These are phyloP conservation scores for Kodamaea suecica DNA, from an alignment of 1,139 yeast species.

Conservation along the genomic window DNA sequence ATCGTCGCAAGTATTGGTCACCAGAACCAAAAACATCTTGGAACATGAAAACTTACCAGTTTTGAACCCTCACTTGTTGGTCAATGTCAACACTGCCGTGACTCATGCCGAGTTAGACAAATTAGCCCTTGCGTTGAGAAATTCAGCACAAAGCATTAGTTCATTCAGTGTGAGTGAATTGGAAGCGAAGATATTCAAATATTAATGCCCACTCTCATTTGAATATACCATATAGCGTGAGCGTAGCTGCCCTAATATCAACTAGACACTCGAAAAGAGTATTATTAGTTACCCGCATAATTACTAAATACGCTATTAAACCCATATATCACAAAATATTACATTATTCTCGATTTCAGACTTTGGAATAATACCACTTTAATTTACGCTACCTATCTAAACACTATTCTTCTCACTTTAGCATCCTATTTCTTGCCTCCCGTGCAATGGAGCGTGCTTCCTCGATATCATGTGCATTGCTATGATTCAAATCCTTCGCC, in stretches of 20 bases:
- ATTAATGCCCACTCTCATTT: conserved; percentile 11
- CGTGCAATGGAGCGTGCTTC: conserved; percentile 85
- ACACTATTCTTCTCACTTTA: conserved; percentile 6
- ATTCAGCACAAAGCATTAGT: conserved; percentile 16
- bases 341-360: too few relatives aligned
- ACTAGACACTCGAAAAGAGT: not conserved
- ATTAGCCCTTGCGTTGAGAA: conserved; percentile 15
- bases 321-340: too few relatives aligned
- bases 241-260: not conserved
- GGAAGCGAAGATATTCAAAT: not conserved
- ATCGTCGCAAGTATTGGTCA: conserved; percentile 55
- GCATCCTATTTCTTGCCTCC: conserved; percentile 55
- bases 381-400: too few relatives aligned
- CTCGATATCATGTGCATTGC: conserved; percentile 80
- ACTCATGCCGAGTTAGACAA: conserved; percentile 48
- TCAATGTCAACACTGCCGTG: conserved; percentile 58
- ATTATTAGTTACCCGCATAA: too few relatives aligned
- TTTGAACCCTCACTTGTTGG: conserved; percentile 62
- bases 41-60: conserved; percentile 78
- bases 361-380: too few relatives aligned
- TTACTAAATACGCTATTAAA: too few relatives aligned
- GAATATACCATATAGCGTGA: conserved; percentile 4
- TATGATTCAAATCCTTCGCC: conserved; percentile 72
- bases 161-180: conserved; percentile 3
- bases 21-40: conserved; percentile 66